These are phyloP conservation scores for Tinospora cordifolia DNA, from an alignment of 164 flowering plant species.

Conservation along the genomic window DNA sequence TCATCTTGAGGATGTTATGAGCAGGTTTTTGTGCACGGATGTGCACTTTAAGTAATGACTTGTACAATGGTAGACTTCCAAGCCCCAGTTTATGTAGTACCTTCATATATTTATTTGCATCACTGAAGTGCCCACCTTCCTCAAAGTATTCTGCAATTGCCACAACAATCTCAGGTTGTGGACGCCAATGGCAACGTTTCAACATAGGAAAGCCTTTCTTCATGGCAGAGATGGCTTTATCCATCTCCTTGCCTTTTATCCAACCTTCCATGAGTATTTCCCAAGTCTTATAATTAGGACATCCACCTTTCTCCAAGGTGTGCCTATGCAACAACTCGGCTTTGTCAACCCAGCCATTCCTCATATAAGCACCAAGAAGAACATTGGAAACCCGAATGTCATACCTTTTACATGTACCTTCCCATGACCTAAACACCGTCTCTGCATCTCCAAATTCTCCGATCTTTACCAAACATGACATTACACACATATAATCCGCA, in stretches of 20 bases:
- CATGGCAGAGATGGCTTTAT: conserved; percentile 45
- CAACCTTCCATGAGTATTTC: conserved; percentile 64
- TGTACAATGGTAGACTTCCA: conserved; percentile 36
- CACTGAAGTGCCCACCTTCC: conserved; percentile 28
- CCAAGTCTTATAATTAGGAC: conserved; percentile 63
- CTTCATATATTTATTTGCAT: conserved; percentile 25
- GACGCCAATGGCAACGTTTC: conserved; percentile 40
- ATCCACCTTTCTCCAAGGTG: conserved; percentile 45
- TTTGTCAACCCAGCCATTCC: conserved; percentile 40
- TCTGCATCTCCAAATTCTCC: conserved; percentile 45
- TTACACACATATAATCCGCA: conserved; percentile 41
- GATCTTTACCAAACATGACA: conserved; percentile 49
- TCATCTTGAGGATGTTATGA: conserved; percentile 32
- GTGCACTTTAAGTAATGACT: conserved; percentile 37
- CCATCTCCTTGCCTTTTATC: conserved; percentile 40
- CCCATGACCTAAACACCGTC: conserved; percentile 42
- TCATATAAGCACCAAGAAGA: conserved; percentile 48
- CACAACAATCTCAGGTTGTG: conserved; percentile 24
- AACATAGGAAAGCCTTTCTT: conserved; percentile 35
- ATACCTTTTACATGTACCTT: conserved; percentile 34
- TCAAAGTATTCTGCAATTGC: conserved; percentile 37
- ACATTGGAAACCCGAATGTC: conserved; percentile 57
- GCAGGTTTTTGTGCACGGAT: conserved; percentile 22
- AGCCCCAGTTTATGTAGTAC: conserved; percentile 27
- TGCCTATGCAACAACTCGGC: conserved; percentile 45